These are phyloP conservation scores for Mycena floridula DNA, from an alignment of 768 basidiomycete genomes.

Conservation along the genomic window DNA sequence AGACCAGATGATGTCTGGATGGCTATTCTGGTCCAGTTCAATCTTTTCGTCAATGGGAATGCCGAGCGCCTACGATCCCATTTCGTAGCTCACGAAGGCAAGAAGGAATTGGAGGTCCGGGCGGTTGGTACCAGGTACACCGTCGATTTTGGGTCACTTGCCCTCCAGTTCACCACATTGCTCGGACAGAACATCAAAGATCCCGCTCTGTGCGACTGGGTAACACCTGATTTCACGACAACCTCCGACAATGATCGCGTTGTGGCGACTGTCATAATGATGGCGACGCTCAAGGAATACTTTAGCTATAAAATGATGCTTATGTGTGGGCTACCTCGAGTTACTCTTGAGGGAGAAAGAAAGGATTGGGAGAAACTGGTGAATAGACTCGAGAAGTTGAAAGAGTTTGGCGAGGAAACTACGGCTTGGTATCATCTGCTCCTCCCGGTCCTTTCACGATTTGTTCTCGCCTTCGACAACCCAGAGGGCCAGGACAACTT, in stretches of 20 bases:
- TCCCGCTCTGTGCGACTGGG: constrained; percentile 28
- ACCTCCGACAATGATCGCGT: constrained; percentile 32
- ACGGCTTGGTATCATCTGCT: constrained; percentile 33
- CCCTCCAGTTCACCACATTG: constrained; percentile 14
- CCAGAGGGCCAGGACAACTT: constrained; percentile 21
- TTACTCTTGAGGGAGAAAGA: constrained; percentile 37
- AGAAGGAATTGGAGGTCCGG: constrained; percentile 14
- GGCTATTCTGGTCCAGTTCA: constrained; percentile 23
- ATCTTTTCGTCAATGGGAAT: constrained; percentile 32
- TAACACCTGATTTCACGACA: constrained; percentile 37
- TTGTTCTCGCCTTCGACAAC: constrained; percentile 27
- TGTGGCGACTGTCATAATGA: constrained; percentile 32
- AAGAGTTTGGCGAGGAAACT: constrained; percentile 26
- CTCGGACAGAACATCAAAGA: constrained; percentile 23
- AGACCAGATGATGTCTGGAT: constrained; percentile 36
- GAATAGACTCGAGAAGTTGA: constrained; percentile 30
- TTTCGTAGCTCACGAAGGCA: constrained; percentile 22
- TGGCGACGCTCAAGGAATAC: constrained; percentile 36
- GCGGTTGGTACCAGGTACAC: constrained; percentile 10
- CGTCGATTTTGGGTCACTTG: constrained; percentile 20
- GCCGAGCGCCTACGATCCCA: constrained; percentile 23
- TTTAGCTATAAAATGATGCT: constrained; percentile 25
- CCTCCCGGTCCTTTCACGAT: constrained; percentile 29
- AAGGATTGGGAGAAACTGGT: constrained; percentile 33
- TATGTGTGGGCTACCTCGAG: constrained; percentile 34